Evolutionary conservation across 2,329 filamentous ascomycete genomes (phyloP).

Genomic region (Colletotrichum liriopes): DNA sequence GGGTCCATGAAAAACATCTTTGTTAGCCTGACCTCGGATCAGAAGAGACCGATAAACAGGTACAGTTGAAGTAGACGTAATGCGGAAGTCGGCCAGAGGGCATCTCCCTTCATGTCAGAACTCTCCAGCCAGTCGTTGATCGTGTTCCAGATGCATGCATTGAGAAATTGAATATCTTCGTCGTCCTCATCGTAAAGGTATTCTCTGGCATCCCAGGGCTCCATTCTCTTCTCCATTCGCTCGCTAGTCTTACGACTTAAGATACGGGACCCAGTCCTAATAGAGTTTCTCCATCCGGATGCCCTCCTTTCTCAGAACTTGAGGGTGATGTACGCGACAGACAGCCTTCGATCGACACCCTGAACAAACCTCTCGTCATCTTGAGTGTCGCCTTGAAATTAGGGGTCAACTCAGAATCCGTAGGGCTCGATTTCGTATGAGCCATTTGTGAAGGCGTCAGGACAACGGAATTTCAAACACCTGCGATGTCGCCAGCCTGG

Average conservation of each 20-base stretch:
- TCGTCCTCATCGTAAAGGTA: constrained; percentile 22
- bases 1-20: background rate
- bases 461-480: background rate
- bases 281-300: too few species aligned
- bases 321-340: constrained; percentile 49
- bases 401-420: constrained; percentile 52
- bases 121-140: background rate
- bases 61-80: too few species aligned
- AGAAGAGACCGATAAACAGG: background rate
- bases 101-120: background rate
- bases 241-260: background rate
- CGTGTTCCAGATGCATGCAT: background rate
- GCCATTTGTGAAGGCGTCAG: constrained; percentile 27
- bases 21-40: background rate
- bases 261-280: too few species aligned
- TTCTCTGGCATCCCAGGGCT: background rate
- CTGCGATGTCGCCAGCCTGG: constrained; percentile 12
- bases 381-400: constrained; percentile 43
- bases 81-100: too few species aligned
- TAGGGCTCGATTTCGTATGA: constrained; percentile 48
- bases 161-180: background rate
- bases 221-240: background rate
- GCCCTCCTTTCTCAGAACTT: background rate
- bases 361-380: constrained; percentile 43
- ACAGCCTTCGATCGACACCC: constrained; percentile 48